Base-by-base conservation (phyloP, 1,284 basidiomycete species). In the Trichosporon faecale region DNA sequence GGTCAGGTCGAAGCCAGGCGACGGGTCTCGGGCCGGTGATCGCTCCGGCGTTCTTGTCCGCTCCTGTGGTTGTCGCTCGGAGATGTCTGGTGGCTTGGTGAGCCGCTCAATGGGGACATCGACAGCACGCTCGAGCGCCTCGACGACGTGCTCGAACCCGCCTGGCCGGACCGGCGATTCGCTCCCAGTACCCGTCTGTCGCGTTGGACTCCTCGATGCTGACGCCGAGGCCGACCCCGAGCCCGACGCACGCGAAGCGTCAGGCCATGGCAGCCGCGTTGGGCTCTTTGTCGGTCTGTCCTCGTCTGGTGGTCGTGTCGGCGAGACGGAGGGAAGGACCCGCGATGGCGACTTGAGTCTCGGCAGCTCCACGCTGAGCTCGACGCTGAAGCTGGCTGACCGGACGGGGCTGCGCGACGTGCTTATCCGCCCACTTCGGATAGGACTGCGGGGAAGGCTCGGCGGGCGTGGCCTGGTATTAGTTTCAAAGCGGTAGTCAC, bases 81-180 rank as follows among this genome's bases (percentile, higher is more conserved):
- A n/a, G n/a, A n/a, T 9, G 33, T 33, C 33, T 55, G 7, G 52
- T 23, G 52, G 33, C 33, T 33, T 33, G n/a, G n/a, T n/a, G n/a
- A n/a, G n/a, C n/a, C 57, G 29, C 57, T 61, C 57, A 23, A 61
- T 61, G 12, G 57, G 29, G 8, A 31, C 27, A 7, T 61, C 57
- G 18, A 61, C 57, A 5, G 31, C 57, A 3, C 57, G 57, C 29
- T 61, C 57, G 8, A 61, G 57, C 12, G 57, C 57, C 16, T 29
- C 57, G 27, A 61, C 57, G 31, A 61, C 57, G 29, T 61, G 57
- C 57, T 61, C 57, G 27, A 61, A 33, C 14, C 29, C 57, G 8
- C 57, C 57, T n/a, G 57, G 16, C 29, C 57, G 57, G 21, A 31
- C 18, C 2, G 57, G 57, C 16, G 21, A 12, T 8, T 23, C 49